A percentile compares a stretch with the other conserved stretches of the same genome.
These are phyloP conservation scores for Eutypella sp. DNA, from an alignment of 2,329 filamentous ascomycete species.

Conservation along the genomic window DNA sequence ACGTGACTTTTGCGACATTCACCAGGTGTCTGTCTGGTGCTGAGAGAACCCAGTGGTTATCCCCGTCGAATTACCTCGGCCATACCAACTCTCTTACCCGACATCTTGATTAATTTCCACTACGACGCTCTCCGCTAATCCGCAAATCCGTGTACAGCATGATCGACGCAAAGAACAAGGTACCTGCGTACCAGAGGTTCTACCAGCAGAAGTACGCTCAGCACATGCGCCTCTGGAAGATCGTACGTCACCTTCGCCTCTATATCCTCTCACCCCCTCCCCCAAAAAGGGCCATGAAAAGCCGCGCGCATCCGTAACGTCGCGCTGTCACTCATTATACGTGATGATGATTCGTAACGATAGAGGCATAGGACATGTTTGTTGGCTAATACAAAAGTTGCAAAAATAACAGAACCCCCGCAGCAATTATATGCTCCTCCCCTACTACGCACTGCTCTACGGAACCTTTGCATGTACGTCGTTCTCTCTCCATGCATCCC, in stretches of 20 bases:
- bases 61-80: neutral
- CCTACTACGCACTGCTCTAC: conserved; percentile 63
- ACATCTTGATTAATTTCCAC: neutral
- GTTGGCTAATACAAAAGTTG: neutral
- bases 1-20: conserved; percentile 18
- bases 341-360: conserved; percentile 21
- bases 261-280: too few relatives aligned
- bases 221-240: conserved; percentile 69
- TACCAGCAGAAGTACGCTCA: conserved; percentile 70
- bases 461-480: conserved; percentile 57
- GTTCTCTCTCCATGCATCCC: neutral
- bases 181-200: conserved; percentile 67
- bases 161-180: conserved; percentile 70
- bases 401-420: conserved; percentile 49
- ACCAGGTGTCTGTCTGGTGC: too few relatives aligned
- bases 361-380: neutral
- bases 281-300: too few relatives aligned
- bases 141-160: conserved; percentile 35
- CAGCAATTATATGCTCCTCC: conserved; percentile 60
- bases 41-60: too few relatives aligned
- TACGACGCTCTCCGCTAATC: neutral
- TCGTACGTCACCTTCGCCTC: conserved; percentile 57
- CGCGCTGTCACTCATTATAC: neutral
- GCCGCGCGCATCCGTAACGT: too few relatives aligned
- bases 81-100: neutral